These are phyloP conservation scores for Xylaria sp. DNA, from an alignment of 2,329 filamentous ascomycete genomes.

Conservation along the genomic window DNA sequence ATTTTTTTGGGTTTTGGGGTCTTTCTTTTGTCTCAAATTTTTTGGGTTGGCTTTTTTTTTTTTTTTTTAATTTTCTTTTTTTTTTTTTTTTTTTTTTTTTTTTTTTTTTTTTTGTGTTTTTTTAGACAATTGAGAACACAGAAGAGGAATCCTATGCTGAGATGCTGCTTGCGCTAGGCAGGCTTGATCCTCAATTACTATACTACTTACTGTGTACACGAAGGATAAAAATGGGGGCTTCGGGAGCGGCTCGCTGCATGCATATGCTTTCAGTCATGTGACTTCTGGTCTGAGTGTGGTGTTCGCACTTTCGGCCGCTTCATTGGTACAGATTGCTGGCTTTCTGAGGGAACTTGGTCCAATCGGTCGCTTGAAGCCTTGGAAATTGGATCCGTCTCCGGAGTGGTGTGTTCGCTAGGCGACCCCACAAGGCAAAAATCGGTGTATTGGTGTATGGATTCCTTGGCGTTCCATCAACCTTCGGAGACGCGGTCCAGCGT, in stretches of 20 bases:
- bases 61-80: no score
- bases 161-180: conserved; percentile 9
- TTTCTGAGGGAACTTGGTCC: conserved; percentile 8
- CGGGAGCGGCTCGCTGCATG: conserved; percentile 50
- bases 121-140: not conserved
- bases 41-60: no score
- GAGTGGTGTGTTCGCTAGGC: conserved; percentile 18
- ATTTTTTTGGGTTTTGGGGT: no score
- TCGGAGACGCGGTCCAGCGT: conserved; percentile 7
- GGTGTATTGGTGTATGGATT: conserved; percentile 25
- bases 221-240: conserved; percentile 44
- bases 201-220: conserved; percentile 8
- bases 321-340: conserved; percentile 24
- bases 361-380: conserved; percentile 18
- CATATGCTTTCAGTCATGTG: conserved; percentile 48
- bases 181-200: conserved; percentile 14
- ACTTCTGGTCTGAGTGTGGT: conserved; percentile 27
- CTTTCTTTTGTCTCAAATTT: no score
- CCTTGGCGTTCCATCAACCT: conserved; percentile 27
- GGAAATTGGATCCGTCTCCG: conserved; percentile 10
- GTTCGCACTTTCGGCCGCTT: conserved; percentile 18
- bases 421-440: conserved; percentile 35
- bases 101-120: no score
- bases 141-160: conserved; percentile 10
- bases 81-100: no score